Conservation (phyloP, 202 grass and related monocot species). For the Setaria italica region DNA sequence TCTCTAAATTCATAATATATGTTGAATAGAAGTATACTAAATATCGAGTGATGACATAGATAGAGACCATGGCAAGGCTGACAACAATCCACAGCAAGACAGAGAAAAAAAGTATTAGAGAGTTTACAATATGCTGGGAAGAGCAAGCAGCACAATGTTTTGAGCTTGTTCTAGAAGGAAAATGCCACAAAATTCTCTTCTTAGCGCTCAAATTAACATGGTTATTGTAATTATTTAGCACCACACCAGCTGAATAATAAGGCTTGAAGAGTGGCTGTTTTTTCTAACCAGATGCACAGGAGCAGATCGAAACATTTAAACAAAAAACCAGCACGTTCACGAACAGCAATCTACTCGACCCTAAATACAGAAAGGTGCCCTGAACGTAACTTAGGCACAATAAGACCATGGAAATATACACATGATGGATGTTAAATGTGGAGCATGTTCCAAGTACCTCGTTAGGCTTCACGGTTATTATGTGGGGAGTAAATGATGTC, state of each 20-base stretch:
- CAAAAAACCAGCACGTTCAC: background rate
- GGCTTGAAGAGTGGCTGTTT: background rate
- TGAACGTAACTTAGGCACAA: constrained; percentile 25
- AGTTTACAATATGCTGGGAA: constrained; percentile 1
- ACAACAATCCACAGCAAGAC: constrained; percentile 1
- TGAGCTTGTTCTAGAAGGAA: constrained; percentile 31
- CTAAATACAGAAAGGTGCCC: constrained; percentile 17
- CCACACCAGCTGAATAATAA: background rate
- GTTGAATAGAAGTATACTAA: background rate
- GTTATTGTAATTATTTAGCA: constrained; percentile 17
- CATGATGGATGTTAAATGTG: background rate
- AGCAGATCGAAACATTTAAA: background rate
- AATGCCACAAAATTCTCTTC: constrained; percentile 17
- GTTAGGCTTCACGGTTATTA: constrained; percentile 72
- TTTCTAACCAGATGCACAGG: background rate
- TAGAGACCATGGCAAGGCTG: background rate
- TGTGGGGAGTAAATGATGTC: constrained; percentile 78
- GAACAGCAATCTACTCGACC: constrained; percentile 6
- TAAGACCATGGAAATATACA: constrained; percentile 17
- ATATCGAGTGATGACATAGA: constrained; percentile 7
- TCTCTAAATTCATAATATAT: background rate
- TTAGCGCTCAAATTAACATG: background rate
- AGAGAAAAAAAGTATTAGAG: background rate
- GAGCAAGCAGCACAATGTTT: background rate
- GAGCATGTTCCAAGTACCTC: constrained; percentile 48